Evolutionary conservation across 2,329 filamentous ascomycete genomes (phyloP).

Genomic region (Nigrospora sphaerica): DNA sequence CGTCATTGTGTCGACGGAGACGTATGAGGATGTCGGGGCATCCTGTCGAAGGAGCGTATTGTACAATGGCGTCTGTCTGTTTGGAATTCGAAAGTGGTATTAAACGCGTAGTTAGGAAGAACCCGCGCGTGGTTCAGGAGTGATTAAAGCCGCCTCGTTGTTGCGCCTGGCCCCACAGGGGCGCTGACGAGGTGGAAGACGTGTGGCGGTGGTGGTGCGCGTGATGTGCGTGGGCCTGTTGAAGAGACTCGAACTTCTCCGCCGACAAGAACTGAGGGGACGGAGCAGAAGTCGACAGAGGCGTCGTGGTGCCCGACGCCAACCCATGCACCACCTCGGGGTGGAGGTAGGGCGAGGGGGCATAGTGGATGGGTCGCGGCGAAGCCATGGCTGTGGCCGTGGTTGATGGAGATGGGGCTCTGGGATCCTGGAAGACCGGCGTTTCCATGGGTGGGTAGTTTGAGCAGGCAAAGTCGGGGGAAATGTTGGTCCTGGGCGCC

Average conservation of each 20-base stretch:
- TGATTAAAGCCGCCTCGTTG: conserved; percentile 17
- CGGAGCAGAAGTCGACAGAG: conserved; percentile 17
- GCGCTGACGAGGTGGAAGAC: conserved; percentile 24
- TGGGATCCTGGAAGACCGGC: conserved; percentile 16
- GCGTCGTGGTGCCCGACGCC: background rate
- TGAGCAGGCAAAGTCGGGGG: conserved; percentile 27
- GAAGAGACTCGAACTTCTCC: conserved; percentile 19
- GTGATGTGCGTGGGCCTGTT: conserved; percentile 11
- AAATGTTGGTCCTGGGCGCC: conserved; percentile 40
- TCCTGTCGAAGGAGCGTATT: conserved; percentile 27
- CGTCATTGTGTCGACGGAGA: conserved; percentile 27
- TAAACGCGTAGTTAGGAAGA: conserved; percentile 9
- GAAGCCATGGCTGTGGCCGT: conserved; percentile 6
- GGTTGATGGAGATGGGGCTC: no score
- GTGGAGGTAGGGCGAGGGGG: conserved; percentile 37
- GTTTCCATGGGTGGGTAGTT: conserved; percentile 37
- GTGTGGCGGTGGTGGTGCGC: conserved; percentile 20
- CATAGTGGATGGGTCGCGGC: conserved; percentile 28
- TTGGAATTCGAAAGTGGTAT: conserved; percentile 12
- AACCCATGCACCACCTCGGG: conserved; percentile 32
- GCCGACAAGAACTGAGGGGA: conserved; percentile 24
- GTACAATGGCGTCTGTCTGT: conserved; percentile 28
- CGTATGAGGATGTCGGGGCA: conserved; percentile 20
- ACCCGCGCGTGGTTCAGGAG: conserved; percentile 9
- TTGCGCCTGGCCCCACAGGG: conserved; percentile 26